Base-by-base conservation (phyloP, 805 yeast species). In the Wickerhamomyces tratensis region DNA sequence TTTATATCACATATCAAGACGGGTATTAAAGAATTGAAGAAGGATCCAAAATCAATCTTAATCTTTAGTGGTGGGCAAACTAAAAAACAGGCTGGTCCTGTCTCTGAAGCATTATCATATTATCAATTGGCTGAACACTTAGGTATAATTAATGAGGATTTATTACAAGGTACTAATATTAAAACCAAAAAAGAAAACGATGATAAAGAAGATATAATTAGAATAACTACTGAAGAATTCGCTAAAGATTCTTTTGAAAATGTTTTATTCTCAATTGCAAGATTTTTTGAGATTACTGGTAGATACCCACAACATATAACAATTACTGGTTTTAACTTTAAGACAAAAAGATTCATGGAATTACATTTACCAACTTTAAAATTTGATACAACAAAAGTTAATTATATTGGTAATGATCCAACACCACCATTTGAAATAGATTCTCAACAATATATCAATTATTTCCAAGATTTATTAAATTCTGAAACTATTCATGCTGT, bases 221-320 rank as follows among this genome's bases (percentile, higher is more conserved):
- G 65, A 20, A 20, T 20, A 20, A 20, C 20, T 6, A 61, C 78
- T 1, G 95, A 86, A 53, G 89, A 82, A 49, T 81, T 59, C 56
- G 87, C 95, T 0, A 62, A 86, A 35, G 95, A 86, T 58, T 83
- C 93, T 2, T 81, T 81, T 54, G 94, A 86, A 54, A 86, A 86
- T 57, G 72, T 85, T 6, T 46, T 83, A 4, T 83, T 76, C 57
- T 76, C 82, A 48, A 49, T 82, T 2, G 65, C 73, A 33, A 62
- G 77, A 41, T 84, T 69, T 54, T 57, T 70, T 30, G 77, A 79
- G 48, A 45, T 69, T 2, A 56, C 62, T 5, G 64, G 68, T 0
- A 25, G 8, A 1, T 80, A 71, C 46, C 94, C 95, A 0, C 37
- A 50, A 1, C 49, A 49, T 2, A 63, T 85, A 5, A 73, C 77